Base-by-base conservation (phyloP, 2,329 filamentous ascomycete species). In the Hawksworthiomyces lignivorus region DNA sequence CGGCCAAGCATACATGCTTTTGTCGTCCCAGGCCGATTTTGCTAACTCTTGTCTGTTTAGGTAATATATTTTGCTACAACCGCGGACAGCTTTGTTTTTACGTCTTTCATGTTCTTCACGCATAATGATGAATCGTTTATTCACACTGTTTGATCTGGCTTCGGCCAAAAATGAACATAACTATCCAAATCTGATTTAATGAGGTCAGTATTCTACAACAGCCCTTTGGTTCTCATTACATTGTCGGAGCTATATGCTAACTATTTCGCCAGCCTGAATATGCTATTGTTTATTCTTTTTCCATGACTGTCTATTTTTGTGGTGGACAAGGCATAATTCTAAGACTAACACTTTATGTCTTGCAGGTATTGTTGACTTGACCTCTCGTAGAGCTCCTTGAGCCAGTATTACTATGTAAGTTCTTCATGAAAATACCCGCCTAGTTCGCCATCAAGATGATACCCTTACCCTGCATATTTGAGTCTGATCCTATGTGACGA, bases 111-210 rank as follows among this genome's bases (percentile, higher is more conserved):
- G 18, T 10, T 8, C n/a, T 26, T 31, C n/a, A n/a, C 38, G 45
- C 50, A 55, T 55, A 47, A 63, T 73, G 70, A 74, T 74, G 70
- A 73, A 52, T 47, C 58, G 68, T 57, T 47, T 75, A 75, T 75
- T 75, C 72, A 75, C 72, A 75, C 72, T 75, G 70, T 75, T 72
- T 74, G 72, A 75, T 67, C 63, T 59, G 52, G 53, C 54, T 58
- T 56, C 61, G 61, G 63, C 50, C 48, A 65, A 63, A 65, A 51
- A 73, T 75, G 72, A 75, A 73, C 69, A 72, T 35, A 45, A 54
- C 65, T 48, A 56, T 51, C 63, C 70, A 63, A 69, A 69, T 72
- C 70, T 74, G 70, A 74, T 66, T 63, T 63, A 62, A 64, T 69
- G 62, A 65, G 63, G 63, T 69, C 60, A 44, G 59, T 55, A 24